A percentile compares a stretch with the other conserved stretches of the same genome.
Evolutionary conservation across 2,329 filamentous ascomycete species (phyloP).

Genomic region (Cladosporium sp.): DNA sequence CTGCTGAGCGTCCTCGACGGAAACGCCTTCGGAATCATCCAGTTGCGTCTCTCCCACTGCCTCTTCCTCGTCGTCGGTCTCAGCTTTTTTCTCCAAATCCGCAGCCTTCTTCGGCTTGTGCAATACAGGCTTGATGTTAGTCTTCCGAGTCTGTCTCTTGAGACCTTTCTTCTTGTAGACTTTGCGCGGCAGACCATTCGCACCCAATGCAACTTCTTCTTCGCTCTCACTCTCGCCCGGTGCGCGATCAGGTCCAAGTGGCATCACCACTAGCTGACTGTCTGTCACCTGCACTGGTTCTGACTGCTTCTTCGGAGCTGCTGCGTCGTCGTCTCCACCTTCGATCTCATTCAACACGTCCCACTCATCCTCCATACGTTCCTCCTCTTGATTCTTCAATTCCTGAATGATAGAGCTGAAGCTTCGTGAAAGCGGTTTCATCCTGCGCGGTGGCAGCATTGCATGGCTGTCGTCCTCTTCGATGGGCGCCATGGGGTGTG

Average conservation of each 20-base stretch:
- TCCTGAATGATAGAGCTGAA: conserved; percentile 74
- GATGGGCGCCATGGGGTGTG: conserved; percentile 53
- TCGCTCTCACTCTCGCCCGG: conserved; percentile 59
- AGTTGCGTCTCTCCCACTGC: conserved; percentile 29
- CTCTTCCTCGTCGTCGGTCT: conserved; percentile 18
- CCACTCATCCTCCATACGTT: conserved; percentile 70
- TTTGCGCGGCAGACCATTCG: conserved; percentile 57
- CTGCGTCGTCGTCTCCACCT: conserved; percentile 38
- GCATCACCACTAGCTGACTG: conserved; percentile 47
- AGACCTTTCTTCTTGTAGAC: conserved; percentile 81
- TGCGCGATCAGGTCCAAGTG: conserved; percentile 47
- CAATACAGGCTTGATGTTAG: conserved; percentile 54
- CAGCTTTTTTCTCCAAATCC: conserved; percentile 23
- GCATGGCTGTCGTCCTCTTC: conserved; percentile 59
- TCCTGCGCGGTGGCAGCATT: conserved; percentile 19
- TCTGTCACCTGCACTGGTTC: conserved; percentile 43
- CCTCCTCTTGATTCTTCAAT: conserved; percentile 69
- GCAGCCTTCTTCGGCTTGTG: conserved; percentile 36
- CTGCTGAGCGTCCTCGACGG: neutral
- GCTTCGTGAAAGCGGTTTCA: conserved; percentile 59
- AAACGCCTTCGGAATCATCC: neutral
- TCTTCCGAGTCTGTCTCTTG: conserved; percentile 72
- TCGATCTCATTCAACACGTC: conserved; percentile 75
- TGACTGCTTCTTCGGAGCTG: conserved; percentile 21
- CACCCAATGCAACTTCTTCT: conserved; percentile 55